phyloP scores from a whole-genome alignment of 257 asterid species.

The Ocimum tenuiflorum region DNA sequence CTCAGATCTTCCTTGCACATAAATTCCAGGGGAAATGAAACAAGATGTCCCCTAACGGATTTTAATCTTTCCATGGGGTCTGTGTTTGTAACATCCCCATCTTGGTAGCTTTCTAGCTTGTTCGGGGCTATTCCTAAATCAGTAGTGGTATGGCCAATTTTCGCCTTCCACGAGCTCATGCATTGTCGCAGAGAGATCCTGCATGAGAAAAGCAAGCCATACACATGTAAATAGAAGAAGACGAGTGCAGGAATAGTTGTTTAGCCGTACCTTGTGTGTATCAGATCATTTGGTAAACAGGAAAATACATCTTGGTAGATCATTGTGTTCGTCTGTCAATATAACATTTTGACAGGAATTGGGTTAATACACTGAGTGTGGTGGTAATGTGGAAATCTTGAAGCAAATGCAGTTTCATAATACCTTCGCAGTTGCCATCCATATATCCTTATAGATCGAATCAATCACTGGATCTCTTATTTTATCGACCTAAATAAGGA shows the following conservation, averaged over 20 bases:
- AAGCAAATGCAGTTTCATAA: slow-evolving; percentile 9
- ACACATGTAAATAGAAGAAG: neutral
- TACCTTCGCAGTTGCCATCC: slow-evolving; percentile 98
- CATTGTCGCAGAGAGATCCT: slow-evolving; percentile 85
- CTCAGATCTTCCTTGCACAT: slow-evolving; percentile 89
- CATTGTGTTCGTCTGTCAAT: slow-evolving; percentile 71
- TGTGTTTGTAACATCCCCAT: slow-evolving; percentile 53
- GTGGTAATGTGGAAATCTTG: neutral
- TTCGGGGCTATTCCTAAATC: slow-evolving; percentile 85
- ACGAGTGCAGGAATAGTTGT: neutral
- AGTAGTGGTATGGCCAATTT: slow-evolving; percentile 66
- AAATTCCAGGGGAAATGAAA: slow-evolving; percentile 86
- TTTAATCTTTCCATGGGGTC: slow-evolving; percentile 81
- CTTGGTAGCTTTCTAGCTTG: slow-evolving; percentile 54
- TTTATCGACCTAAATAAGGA: slow-evolving; percentile 44
- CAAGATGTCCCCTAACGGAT: slow-evolving; percentile 80
- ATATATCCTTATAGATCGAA: slow-evolving; percentile 78
- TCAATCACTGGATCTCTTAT: slow-evolving; percentile 75
- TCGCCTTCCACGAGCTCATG: slow-evolving; percentile 67
- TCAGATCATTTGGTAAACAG: slow-evolving; percentile 83
- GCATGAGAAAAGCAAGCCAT: slow-evolving; percentile 12
- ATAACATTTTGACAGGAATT: slow-evolving; percentile 6
- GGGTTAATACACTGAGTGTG: neutral
- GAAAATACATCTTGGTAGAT: slow-evolving; percentile 89
- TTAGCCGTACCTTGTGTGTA: slow-evolving; percentile 67